Base-by-base conservation (phyloP, 768 basidiomycete genomes). In the Suillus lakei region DNA sequence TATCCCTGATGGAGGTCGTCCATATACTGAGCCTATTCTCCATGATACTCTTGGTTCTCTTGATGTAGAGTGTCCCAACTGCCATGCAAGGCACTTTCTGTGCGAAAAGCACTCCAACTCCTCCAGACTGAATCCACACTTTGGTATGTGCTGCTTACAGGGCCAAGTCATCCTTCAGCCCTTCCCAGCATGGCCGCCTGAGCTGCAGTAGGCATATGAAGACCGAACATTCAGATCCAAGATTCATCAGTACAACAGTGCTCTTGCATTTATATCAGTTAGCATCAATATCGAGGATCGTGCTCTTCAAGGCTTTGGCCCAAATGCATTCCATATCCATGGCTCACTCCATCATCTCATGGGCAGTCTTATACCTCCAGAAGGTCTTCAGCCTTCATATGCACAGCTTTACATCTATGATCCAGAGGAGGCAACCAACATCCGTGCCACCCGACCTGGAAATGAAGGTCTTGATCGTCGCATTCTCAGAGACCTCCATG, bases 361-460 rank as follows among this genome's bases (percentile, higher is more conserved):
- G 12, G 82, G 81, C 0, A 60, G 76, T 6, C 70, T 85, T 0
- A 26, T 65, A 3, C 76, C 81, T 30, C 10, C 61, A 0, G 53
- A 58, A 21, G 73, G 67, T 1, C 16, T 48, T 1, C 39, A 38
- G 0, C 77, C 82, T 0, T 38, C 61, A 0, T 84, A 79, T 73
- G 76, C 80, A 0, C 82, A 85, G 61, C 73, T 84, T 0, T 83
- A 82, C 1, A 72, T 84, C 2, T 75, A 80, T 71, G 81, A 85
- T 63, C 75, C 81, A 6, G 41, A 63, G 2, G 73, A 68, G 1
- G 82, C 82, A 0, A 73, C 79, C 1, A 30, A 79, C 4, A 34
- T 62, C 62, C 46, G 77, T 1, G 64, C 72, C 28, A n/a, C 60
- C 2, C 2, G 8, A 0, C 48, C 30, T 21, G 18, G 30, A 32